Evolutionary conservation across 495 filamentous ascomycete species (phyloP).

Genomic region (Trichoderma erinaceum): DNA sequence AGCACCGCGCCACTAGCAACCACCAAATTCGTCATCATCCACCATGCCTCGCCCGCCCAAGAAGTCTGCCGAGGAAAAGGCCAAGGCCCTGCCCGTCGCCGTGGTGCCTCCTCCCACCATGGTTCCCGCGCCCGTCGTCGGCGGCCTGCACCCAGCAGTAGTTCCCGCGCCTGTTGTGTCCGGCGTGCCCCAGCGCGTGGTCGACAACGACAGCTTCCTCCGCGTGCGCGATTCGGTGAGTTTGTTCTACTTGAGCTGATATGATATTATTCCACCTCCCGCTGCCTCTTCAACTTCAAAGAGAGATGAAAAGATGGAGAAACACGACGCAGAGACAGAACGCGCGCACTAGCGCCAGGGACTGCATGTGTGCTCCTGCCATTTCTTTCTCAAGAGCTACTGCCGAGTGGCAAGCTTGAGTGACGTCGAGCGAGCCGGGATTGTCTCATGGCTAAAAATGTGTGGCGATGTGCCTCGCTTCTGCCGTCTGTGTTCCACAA

Average conservation of each 20-base stretch:
- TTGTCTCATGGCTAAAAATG: neutral
- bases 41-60: constrained; percentile 34
- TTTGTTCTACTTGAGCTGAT: constrained; percentile 17
- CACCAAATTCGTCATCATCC: constrained; percentile 11
- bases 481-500: neutral
- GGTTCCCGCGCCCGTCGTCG: constrained; percentile 27
- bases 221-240: constrained; percentile 48
- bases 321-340: neutral
- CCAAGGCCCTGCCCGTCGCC: constrained; percentile 18
- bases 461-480: neutral
- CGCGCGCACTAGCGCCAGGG: neutral
- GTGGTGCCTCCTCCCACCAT: constrained; percentile 11
- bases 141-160: constrained; percentile 22
- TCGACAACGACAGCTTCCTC: constrained; percentile 44
- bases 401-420: constrained; percentile 3
- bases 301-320: neutral
- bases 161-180: constrained; percentile 18
- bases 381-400: neutral
- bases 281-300: neutral
- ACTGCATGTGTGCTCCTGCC: neutral
- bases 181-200: constrained; percentile 32
- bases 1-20: constrained; percentile 9
- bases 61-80: constrained; percentile 21
- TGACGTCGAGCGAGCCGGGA: neutral
- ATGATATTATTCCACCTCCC: constrained; percentile 16